phyloP scores from a whole-genome alignment of 2,329 filamentous ascomycete genomes.

The Pseudogymnoascus sp. region DNA sequence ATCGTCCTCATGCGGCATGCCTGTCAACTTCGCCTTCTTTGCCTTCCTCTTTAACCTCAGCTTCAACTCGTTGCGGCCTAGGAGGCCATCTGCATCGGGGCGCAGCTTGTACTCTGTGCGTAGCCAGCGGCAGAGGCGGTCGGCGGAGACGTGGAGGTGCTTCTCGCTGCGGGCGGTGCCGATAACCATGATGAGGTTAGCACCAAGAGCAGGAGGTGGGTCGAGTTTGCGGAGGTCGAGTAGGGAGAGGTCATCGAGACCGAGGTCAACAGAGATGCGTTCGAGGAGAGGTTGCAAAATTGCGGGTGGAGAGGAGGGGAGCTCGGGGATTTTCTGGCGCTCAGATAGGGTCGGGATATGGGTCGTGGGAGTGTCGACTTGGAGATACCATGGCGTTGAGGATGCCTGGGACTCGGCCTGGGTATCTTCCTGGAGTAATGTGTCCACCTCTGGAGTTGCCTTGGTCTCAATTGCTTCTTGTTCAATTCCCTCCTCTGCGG shows the following conservation, averaged over 20 bases:
- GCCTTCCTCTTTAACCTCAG: conserved; percentile 74
- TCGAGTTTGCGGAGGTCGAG: conserved; percentile 79
- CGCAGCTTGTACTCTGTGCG: conserved; percentile 62
- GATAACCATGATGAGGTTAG: conserved; percentile 86
- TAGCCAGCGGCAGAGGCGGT: conserved; percentile 82
- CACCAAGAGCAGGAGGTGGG: conserved; percentile 77
- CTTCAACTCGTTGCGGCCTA: conserved; percentile 87
- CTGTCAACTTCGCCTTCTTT: conserved; percentile 73
- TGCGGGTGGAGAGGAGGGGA: conserved; percentile 54
- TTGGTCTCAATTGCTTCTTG: conserved; percentile 17
- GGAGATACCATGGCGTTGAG: conserved; percentile 73
- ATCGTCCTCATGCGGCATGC: conserved; percentile 51
- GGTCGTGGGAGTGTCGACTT: conserved; percentile 48
- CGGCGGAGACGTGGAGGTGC: conserved; percentile 84
- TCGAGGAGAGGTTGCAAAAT: conserved; percentile 66
- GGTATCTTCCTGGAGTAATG: background rate
- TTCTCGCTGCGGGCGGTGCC: conserved; percentile 87
- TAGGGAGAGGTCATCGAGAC: conserved; percentile 71
- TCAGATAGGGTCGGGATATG: conserved; percentile 36
- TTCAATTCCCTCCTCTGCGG: background rate
- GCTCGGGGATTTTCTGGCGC: conserved; percentile 50
- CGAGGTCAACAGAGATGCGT: conserved; percentile 75
- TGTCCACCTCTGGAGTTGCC: conserved; percentile 10
- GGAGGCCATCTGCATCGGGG: conserved; percentile 76
- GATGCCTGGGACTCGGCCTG: background rate